Evolutionary conservation across 1,139 yeast species (phyloP).

Genomic region (Protomyces inundatus): DNA sequence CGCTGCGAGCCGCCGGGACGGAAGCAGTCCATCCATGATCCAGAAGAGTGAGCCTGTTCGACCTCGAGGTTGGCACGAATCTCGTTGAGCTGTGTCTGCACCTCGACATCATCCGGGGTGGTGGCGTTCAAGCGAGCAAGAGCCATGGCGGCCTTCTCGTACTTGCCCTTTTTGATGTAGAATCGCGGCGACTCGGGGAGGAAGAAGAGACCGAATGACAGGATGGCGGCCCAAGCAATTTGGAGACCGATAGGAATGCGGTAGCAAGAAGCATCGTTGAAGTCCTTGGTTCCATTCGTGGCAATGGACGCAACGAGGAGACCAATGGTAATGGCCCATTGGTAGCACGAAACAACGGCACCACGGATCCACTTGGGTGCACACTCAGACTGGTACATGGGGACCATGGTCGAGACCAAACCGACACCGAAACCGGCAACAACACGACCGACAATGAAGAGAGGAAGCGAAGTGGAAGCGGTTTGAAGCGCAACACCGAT

Average conservation of each 20-base stretch:
- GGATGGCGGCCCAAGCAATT: conserved; percentile 45
- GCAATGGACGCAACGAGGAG: conserved; percentile 63
- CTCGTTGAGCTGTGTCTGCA: conserved; percentile 44
- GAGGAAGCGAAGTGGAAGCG: conserved; percentile 43
- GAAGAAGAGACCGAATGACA: conserved; percentile 45
- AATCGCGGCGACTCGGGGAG: conserved; percentile 61
- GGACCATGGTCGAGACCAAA: conserved; percentile 57
- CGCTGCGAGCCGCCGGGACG: conserved; percentile 42
- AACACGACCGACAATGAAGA: conserved; percentile 43
- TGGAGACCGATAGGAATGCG: conserved; percentile 55
- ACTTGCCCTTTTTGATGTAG: conserved; percentile 44
- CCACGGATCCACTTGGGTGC: conserved; percentile 69
- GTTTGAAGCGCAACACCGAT: conserved; percentile 44
- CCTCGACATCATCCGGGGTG: conserved; percentile 41
- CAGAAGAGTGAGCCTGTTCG: conserved; percentile 49
- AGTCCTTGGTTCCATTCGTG: conserved; percentile 60
- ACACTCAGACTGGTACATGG: conserved; percentile 65
- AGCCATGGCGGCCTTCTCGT: conserved; percentile 43
- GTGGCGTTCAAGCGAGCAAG: conserved; percentile 41
- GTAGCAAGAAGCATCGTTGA: conserved; percentile 58
- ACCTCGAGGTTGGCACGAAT: conserved; percentile 44
- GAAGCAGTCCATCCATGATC: conserved; percentile 43
- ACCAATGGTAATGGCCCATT: conserved; percentile 65
- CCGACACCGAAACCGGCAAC: conserved; percentile 64
- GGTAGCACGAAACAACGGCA: conserved; percentile 62